Evolutionary conservation across 176 grass and related monocot species (phyloP), one percentile per base, ranked within the genome.

Genomic region (Zoysia japonica): DNA sequence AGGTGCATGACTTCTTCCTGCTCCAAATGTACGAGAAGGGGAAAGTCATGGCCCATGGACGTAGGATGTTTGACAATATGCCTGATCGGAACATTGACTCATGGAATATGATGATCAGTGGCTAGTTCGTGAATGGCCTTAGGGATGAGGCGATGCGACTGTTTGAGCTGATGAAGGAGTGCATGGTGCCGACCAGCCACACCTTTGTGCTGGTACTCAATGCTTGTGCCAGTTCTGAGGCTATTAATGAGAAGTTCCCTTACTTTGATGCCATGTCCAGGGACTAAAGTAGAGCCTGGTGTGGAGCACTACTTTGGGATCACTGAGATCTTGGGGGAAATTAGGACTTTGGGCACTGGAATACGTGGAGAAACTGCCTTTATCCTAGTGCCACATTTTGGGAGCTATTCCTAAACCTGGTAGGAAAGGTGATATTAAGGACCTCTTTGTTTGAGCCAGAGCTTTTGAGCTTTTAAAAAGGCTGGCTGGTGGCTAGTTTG

Each of bases 1-100:
- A 93, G 88, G 79, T 90, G 59, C 90, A 93, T 52, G 93, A 96
- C 61, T 96, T 81, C 90, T 90, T 96, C 62, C 90, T 96, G 56
- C 85, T 96, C 0, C 85, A 96, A 71, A 90, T 96, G 87, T 96
- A 93, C 6, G 85, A 42, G 2, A 83, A 76, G 78, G 90, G 87
- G 2, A 77, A 46, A 15, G 78, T 82, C 83, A 93, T 96, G 93
- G 78, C 75, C 1, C 82, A 93, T 19, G 88, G 90, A 13, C 82
- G 85, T 82, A 71, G 93, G 16, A 93, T 88, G 76, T 96, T 96
- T 65, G 88, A 96, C 79, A 78, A 93, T 61, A 96, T 96, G 93
- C 93, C 93, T 0, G 85, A 96, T 59, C 80, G 93, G 8, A 72
- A 96, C 67, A 84, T 93, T 72, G 90, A 88, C 11, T 96, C 90